phyloP scores from a whole-genome alignment of 2,329 filamentous ascomycete genomes.

The Biscogniauxia marginata region DNA sequence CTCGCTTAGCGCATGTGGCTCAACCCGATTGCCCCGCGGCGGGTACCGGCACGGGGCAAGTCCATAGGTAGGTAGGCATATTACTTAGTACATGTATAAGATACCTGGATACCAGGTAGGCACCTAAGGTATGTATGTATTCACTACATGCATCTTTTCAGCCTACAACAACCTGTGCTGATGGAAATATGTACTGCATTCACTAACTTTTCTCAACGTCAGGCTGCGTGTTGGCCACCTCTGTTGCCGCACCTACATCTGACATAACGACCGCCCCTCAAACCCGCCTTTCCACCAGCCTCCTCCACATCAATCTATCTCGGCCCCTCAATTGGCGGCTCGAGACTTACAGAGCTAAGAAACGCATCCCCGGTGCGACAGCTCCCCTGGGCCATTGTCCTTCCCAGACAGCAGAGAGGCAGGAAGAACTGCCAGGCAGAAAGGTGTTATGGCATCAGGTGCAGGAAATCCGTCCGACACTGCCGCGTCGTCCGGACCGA shows the following conservation, averaged over 20 bases:
- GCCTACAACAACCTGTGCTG: no score
- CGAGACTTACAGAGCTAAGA: neutral
- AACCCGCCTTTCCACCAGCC: neutral
- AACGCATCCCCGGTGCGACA: neutral
- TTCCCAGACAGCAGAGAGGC: neutral
- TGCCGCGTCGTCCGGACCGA: conserved; percentile 17
- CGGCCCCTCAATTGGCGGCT: neutral
- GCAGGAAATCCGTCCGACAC: conserved; percentile 4
- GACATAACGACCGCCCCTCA: neutral
- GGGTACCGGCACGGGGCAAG: neutral
- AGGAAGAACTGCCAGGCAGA: neutral
- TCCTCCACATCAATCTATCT: neutral
- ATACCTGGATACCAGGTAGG: no score
- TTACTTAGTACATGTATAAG: no score
- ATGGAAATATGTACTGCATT: no score
- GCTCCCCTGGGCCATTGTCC: neutral
- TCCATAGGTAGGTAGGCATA: neutral
- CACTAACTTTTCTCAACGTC: no score
- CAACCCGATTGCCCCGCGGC: neutral
- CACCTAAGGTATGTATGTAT: neutral
- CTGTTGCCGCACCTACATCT: neutral
- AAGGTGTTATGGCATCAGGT: conserved; percentile 10
- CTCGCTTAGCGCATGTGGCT: neutral
- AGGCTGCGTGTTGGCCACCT: no score
- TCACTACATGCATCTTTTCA: no score